These are phyloP conservation scores for Plasmodium malariae DNA, from an alignment of 169 alveolate species.

Conservation along the genomic window DNA sequence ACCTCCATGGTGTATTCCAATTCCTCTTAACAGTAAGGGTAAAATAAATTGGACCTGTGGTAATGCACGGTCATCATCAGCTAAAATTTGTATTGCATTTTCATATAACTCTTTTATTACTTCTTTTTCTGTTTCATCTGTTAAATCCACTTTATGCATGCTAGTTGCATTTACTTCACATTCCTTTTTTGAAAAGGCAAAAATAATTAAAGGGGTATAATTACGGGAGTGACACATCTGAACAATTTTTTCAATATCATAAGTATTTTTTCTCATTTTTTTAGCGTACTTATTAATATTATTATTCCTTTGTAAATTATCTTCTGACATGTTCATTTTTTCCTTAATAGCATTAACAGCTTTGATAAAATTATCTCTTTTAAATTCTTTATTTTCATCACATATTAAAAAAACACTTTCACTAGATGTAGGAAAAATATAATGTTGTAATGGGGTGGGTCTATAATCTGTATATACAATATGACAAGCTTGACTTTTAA, in stretches of 20 bases:
- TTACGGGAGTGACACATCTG: constrained; percentile 93
- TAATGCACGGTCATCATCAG: constrained; percentile 96
- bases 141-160: constrained; percentile 87
- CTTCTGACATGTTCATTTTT: constrained; percentile 87
- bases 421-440: constrained; percentile 95
- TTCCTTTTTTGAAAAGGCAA: constrained; percentile 97
- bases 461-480: constrained; percentile 98
- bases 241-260: constrained; percentile 94
- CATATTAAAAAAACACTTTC: constrained; percentile 96
- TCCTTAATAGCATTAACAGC: constrained; percentile 81
- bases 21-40: constrained; percentile 95
- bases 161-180: constrained; percentile 96
- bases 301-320: constrained; percentile 63
- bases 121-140: constrained; percentile 90
- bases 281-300: constrained; percentile 72
- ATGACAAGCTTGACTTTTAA: constrained; percentile 98
- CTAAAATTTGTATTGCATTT: constrained; percentile 97
- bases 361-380: constrained; percentile 82
- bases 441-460: constrained; percentile 98
- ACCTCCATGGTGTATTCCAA: constrained; percentile 99
- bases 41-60: constrained; percentile 95
- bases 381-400: constrained; percentile 94
- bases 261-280: constrained; percentile 72
- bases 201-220: constrained; percentile 96
- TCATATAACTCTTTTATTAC: constrained; percentile 94